phyloP scores from a whole-genome alignment of 2,329 filamentous ascomycete genomes.

The Xylaria polymorpha region DNA sequence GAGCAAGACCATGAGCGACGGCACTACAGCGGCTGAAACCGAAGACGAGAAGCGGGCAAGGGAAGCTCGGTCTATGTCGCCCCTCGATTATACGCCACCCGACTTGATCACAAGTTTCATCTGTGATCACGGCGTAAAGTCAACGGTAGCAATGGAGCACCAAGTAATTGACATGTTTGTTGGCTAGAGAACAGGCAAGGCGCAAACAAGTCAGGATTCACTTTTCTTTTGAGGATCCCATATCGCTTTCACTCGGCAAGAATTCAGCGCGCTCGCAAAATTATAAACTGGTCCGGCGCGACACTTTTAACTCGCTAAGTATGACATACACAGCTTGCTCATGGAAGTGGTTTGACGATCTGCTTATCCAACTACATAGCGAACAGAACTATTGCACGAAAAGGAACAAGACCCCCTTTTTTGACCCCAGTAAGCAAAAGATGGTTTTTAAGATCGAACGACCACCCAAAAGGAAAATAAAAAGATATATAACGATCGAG shows the following conservation, averaged over 20 bases:
- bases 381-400: constrained; percentile 16
- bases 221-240: not conserved
- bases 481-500: constrained; percentile 13
- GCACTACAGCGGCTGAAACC: constrained; percentile 3
- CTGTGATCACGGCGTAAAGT: constrained; percentile 48
- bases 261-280: not conserved
- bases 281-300: not conserved
- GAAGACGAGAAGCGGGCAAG: constrained; percentile 34
- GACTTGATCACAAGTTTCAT: constrained; percentile 49
- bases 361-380: constrained; percentile 33
- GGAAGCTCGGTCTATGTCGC: constrained; percentile 28
- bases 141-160: constrained; percentile 47
- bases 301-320: constrained; percentile 25
- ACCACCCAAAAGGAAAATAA: constrained; percentile 3
- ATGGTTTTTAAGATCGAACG: constrained; percentile 21
- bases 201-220: not conserved
- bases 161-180: constrained; percentile 51
- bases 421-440: constrained; percentile 11
- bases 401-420: constrained; percentile 15
- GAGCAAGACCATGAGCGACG: constrained; percentile 27
- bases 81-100: constrained; percentile 43
- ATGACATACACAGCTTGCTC: constrained; percentile 19
- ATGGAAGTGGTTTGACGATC: constrained; percentile 15
- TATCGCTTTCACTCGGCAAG: not conserved
- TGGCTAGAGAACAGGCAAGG: constrained; percentile 32